These are phyloP conservation scores for Tuber indicum DNA, from an alignment of 495 filamentous ascomycete species.

Conservation along the genomic window DNA sequence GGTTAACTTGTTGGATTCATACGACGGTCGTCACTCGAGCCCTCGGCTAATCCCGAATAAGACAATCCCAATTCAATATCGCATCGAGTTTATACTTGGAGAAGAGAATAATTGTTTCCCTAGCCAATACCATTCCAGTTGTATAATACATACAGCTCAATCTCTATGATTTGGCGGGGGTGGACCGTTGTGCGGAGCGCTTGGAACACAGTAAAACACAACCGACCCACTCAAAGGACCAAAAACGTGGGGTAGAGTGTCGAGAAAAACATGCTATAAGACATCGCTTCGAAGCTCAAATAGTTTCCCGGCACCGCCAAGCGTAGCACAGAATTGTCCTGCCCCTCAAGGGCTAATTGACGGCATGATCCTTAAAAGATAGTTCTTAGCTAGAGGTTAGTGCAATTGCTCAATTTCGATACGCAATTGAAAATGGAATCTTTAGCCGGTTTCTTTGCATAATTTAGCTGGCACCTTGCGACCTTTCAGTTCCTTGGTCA, in stretches of 20 bases:
- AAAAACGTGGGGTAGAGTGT: background rate
- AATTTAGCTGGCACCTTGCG: background rate
- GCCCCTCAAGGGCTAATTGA: conserved; percentile 29
- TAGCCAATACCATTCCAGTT: background rate
- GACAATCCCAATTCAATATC: background rate
- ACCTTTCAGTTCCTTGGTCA: background rate
- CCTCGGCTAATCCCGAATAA: background rate
- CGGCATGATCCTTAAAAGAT: conserved; percentile 11
- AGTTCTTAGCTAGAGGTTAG: background rate
- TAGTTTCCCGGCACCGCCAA: background rate
- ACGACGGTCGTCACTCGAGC: background rate
- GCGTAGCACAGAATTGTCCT: conserved; percentile 17
- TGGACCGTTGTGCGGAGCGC: background rate
- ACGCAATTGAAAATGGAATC: background rate
- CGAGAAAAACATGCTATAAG: background rate
- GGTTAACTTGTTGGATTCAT: background rate
- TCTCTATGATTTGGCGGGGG: background rate
- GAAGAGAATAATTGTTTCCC: background rate
- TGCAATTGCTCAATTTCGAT: background rate
- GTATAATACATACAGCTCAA: background rate
- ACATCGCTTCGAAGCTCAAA: background rate
- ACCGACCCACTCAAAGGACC: background rate
- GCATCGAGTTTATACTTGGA: background rate
- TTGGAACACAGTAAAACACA: background rate
- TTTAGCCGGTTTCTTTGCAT: background rate